These are phyloP conservation scores for Entomortierella lignicola DNA, from an alignment of 192 early-diverging fungal genomes.

Conservation along the genomic window DNA sequence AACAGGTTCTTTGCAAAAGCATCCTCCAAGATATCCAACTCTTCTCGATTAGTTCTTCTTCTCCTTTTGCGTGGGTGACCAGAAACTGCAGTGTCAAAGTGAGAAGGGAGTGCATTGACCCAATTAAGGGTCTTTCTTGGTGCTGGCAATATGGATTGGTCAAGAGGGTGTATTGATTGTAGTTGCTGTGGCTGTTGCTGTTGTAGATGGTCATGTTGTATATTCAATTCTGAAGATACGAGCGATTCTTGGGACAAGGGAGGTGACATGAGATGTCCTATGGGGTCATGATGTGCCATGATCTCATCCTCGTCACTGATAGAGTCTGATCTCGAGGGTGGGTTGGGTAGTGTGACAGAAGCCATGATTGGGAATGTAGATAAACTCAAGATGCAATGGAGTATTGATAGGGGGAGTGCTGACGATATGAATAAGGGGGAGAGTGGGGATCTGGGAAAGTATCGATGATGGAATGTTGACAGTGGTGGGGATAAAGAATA, in stretches of 20 bases:
- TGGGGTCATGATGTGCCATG: constrained; percentile 13
- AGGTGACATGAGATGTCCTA: constrained; percentile 21
- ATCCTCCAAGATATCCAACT: constrained; percentile 74
- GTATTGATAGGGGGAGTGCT: neutral
- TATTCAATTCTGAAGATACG: neutral
- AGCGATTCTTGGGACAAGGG: constrained; percentile 31
- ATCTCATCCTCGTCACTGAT: constrained; percentile 21
- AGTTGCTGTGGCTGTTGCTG: constrained; percentile 10
- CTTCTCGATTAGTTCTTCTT: constrained; percentile 67
- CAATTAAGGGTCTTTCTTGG: constrained; percentile 52
- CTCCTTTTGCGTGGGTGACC: constrained; percentile 49
- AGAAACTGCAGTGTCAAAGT: constrained; percentile 29
- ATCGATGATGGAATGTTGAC: neutral
- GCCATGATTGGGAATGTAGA: constrained; percentile 1
- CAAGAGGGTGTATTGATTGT: constrained; percentile 26
- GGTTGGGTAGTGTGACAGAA: constrained; percentile 6
- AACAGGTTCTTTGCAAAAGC: constrained; percentile 77
- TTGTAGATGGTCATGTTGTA: neutral
- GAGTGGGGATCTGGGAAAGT: neutral
- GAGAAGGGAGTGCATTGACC: constrained; percentile 49
- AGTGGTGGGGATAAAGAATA: neutral
- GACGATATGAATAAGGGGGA: neutral
- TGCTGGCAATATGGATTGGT: constrained; percentile 6
- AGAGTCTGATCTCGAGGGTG: constrained; percentile 14
- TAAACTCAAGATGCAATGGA: neutral